These are phyloP conservation scores for Elsinoe arachidis DNA, from an alignment of 2,329 filamentous ascomycete species.

Conservation along the genomic window DNA sequence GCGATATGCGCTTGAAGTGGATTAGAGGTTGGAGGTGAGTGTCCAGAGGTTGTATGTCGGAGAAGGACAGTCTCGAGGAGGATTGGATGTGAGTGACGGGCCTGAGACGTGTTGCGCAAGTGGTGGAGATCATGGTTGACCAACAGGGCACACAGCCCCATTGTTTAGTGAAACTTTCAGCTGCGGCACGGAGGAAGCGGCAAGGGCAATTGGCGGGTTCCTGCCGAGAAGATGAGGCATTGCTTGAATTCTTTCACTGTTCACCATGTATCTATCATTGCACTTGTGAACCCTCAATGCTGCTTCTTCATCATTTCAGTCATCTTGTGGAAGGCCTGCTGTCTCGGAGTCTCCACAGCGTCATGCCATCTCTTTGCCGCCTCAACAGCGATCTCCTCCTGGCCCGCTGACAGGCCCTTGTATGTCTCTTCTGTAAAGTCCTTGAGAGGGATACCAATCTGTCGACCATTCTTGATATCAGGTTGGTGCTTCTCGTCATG, in stretches of 20 bases:
- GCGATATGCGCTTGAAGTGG: background rate
- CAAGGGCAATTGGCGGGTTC: background rate
- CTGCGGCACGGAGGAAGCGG: background rate
- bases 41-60: background rate
- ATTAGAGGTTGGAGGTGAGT: no score
- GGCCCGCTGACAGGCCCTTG: slow-evolving; percentile 35
- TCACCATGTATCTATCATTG: background rate
- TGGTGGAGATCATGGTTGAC: slow-evolving; percentile 3
- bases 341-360: slow-evolving; percentile 37
- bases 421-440: slow-evolving; percentile 46
- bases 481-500: slow-evolving; percentile 49
- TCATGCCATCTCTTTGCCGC: slow-evolving; percentile 37
- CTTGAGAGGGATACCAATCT: slow-evolving; percentile 46
- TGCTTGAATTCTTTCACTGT: background rate
- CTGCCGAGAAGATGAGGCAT: background rate
- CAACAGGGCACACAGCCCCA: slow-evolving; percentile 1
- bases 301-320: slow-evolving; percentile 16
- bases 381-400: slow-evolving; percentile 46
- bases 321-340: slow-evolving; percentile 33
- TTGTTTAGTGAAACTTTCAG: background rate
- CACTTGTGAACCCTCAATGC: background rate
- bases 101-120: slow-evolving; percentile 2
- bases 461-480: slow-evolving; percentile 37
- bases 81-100: background rate
- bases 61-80: background rate